Evolutionary conservation across 495 filamentous ascomycete species (phyloP).

Genomic region (Tetracladium marchalianum): DNA sequence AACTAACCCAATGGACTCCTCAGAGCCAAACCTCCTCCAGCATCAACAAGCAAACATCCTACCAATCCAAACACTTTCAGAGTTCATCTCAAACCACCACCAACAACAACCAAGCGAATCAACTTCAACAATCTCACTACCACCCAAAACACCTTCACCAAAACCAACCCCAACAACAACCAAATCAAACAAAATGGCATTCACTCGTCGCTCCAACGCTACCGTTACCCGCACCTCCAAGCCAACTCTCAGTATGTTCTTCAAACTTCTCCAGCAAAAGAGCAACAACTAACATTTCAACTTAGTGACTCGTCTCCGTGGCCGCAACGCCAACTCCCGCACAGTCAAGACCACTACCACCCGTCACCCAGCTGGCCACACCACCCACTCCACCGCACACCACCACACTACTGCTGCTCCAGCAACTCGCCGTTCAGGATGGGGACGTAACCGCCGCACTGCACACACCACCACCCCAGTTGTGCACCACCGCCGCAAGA

Average conservation of each 20-base stretch:
- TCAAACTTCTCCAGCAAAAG: neutral
- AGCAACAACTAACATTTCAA: neutral
- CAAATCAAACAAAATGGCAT: constrained; percentile 11
- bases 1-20: too few species aligned
- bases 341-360: constrained; percentile 28
- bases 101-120: too few species aligned
- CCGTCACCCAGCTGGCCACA: constrained; percentile 20
- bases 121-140: neutral
- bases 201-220: constrained; percentile 7
- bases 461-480: neutral
- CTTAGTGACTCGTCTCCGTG: constrained; percentile 16
- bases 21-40: too few species aligned
- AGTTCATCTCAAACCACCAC: too few species aligned
- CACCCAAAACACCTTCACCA: constrained; percentile 1
- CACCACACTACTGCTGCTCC: neutral
- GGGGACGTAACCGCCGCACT: constrained; percentile 8
- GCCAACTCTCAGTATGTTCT: constrained; percentile 10
- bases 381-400: neutral
- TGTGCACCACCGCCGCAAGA: constrained; percentile 48
- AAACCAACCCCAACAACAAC: neutral
- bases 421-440: constrained; percentile 6
- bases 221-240: constrained; percentile 15
- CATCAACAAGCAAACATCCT: too few species aligned
- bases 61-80: too few species aligned
- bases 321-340: constrained; percentile 22